These are phyloP conservation scores for Leccinum solheimii DNA, from an alignment of 1,284 basidiomycete species.

Conservation along the genomic window DNA sequence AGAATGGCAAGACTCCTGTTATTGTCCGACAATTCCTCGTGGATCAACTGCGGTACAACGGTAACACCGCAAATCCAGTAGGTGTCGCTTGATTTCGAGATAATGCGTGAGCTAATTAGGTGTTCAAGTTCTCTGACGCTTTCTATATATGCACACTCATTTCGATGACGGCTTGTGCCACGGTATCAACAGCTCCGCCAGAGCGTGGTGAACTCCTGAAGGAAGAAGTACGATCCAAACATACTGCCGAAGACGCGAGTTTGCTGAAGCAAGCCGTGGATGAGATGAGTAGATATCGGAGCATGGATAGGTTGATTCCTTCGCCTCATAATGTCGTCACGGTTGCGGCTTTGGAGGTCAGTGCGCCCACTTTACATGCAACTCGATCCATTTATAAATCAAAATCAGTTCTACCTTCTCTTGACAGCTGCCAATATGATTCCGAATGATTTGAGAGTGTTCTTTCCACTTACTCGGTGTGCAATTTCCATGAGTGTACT, in stretches of 20 bases:
- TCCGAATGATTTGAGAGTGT: constrained; percentile 78
- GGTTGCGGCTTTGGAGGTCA: constrained; percentile 83
- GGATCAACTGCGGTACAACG: constrained; percentile 90
- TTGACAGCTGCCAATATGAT: constrained; percentile 79
- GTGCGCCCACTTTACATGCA: constrained; percentile 22
- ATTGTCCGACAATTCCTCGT: constrained; percentile 91
- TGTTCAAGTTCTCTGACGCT: constrained; percentile 79
- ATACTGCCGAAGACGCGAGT: constrained; percentile 64
- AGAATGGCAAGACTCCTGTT: constrained; percentile 81
- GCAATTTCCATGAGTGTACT: constrained; percentile 27
- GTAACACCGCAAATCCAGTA: constrained; percentile 83
- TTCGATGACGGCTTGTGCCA: constrained; percentile 76
- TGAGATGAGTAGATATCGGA: constrained; percentile 89
- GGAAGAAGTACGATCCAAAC: constrained; percentile 61
- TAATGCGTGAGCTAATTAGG: constrained; percentile 14
- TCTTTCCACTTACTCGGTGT: constrained; percentile 88
- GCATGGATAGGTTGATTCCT: constrained; percentile 93
- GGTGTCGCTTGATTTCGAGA: neutral
- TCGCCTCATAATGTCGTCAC: constrained; percentile 95
- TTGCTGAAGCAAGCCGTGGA: constrained; percentile 71
- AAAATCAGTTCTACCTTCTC: constrained; percentile 74
- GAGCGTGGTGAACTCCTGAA: constrained; percentile 76
- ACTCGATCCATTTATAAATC: constrained; percentile 8
- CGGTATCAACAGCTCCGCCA: constrained; percentile 70
- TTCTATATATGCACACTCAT: constrained; percentile 90